A percentile compares a stretch with the other conserved stretches of the same genome.
Evolutionary conservation across 176 grass and related monocot species (phyloP).

Genomic region (Chloris gayana): DNA sequence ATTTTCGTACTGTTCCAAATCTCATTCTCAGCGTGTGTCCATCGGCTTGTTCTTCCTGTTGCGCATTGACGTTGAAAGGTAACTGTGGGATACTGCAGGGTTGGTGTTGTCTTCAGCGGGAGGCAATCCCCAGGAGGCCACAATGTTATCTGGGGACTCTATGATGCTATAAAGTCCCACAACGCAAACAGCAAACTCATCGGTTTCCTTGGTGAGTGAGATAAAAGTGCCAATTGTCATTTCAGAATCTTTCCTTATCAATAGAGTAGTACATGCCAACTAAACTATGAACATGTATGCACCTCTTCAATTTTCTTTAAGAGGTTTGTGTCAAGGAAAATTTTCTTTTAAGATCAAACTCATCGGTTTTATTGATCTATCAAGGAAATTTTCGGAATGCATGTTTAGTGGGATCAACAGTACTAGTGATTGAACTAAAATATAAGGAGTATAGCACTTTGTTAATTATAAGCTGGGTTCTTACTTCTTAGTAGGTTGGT

Average conservation of each 20-base stretch:
- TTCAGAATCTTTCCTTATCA: background rate
- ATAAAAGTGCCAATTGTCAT: background rate
- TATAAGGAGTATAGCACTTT: no score
- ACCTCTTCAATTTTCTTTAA: background rate
- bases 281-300: background rate
- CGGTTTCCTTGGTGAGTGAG: constrained; percentile 84
- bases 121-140: constrained; percentile 97
- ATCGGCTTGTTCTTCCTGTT: background rate
- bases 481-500: no score
- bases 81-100: constrained; percentile 43
- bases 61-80: no score
- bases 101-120: constrained; percentile 94
- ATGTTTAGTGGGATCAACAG: background rate
- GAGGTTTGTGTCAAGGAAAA: no score
- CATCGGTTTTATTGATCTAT: background rate
- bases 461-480: no score
- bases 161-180: constrained; percentile 91
- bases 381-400: background rate
- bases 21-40: background rate
- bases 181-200: constrained; percentile 80
- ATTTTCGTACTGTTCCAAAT: background rate
- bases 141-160: constrained; percentile 94
- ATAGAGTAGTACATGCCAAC: background rate
- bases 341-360: no score
- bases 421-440: background rate